A percentile compares a stretch with the other conserved stretches of the same genome.
Conservation (phyloP, 2,329 filamentous ascomycete species). For the Colletotrichum destructivum region DNA sequence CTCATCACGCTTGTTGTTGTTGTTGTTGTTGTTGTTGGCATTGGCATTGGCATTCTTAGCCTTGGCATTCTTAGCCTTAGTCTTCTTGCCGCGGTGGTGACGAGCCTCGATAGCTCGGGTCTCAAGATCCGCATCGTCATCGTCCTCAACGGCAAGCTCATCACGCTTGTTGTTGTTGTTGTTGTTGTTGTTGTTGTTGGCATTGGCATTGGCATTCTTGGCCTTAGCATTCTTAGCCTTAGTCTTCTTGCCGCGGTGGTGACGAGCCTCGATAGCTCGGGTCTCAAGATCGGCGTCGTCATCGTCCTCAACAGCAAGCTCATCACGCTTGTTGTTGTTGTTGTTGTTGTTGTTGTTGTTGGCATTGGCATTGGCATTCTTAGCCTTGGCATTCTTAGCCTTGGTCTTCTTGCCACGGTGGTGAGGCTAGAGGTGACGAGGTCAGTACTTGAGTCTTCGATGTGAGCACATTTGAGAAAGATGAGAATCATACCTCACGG, state of each 20-base stretch:
- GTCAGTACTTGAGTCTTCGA: conserved; percentile 1
- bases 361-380: no score
- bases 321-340: conserved; percentile 23
- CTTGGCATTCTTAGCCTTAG: conserved; percentile 35
- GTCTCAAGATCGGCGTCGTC: no score
- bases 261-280: conserved; percentile 32
- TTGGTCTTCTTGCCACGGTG: conserved; percentile 37
- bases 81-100: conserved; percentile 41
- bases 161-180: no score
- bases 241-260: conserved; percentile 35
- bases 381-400: conserved; percentile 4
- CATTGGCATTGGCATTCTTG: no score
- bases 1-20: not conserved
- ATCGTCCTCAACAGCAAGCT: conserved; percentile 17
- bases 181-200: not conserved
- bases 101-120: conserved; percentile 36
- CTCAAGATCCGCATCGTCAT: not conserved
- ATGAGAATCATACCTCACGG: conserved; percentile 36
- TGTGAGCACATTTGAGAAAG: conserved; percentile 1
- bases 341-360: not conserved
- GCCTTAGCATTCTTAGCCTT: conserved; percentile 32
- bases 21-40: no score
- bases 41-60: no score
- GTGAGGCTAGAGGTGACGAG: conserved; percentile 23
- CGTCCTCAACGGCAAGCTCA: conserved; percentile 14